Base-by-base conservation (phyloP, 257 asterid genomes). In the Solanum commersonii region DNA sequence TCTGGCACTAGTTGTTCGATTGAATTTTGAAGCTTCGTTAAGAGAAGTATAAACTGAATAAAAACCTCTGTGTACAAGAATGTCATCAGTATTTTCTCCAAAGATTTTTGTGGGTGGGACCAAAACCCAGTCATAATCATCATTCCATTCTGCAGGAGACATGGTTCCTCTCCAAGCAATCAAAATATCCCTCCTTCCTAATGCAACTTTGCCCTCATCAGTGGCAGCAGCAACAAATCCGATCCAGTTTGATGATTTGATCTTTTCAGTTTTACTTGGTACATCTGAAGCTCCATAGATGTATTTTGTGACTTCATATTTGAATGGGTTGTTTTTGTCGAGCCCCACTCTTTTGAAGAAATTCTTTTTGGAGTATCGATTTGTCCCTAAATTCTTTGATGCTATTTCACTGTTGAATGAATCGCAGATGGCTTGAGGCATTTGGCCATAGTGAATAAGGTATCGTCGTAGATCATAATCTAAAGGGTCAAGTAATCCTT, bases 111-210 rank as follows among this genome's bases (percentile, higher is more conserved):
- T 20, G 4, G 94, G 94, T 2, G 89, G 49, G 0, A 87, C 91
- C 5, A 92, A 86, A 0, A 89, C 87, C 59, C 88, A 91, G 15
- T 93, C 94, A n/a, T 73, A 79, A 85, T 94, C 96, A 37, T 93
- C 91, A 15, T 42, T 83, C 0, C 92, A 90, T 74, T 94, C 98
- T 31, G 83, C 25, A 1, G 74, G 46, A 70, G 71, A 38, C 46
- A 93, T 74, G 2, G 95, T 92, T n/a, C 96, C 94, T 85, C 98
- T 93, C 96, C 96, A 93, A 0, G 94, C 91, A 71, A 94, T 84
- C 90, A 94, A 31, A 40, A 94, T 92, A 40, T 92, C 96, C 87
- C 98, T 89, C 85, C 95, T 90, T 68, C 98, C 98, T n/a, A 93
- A 85, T 6, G 92, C 93, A 22, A 10, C 33, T 84, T 90, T 90